A percentile compares a stretch with the other conserved stretches of the same genome.
These are phyloP conservation scores for Blastocystis sp. DNA, from an alignment of 352 stramenopile genomes.

Conservation along the genomic window DNA sequence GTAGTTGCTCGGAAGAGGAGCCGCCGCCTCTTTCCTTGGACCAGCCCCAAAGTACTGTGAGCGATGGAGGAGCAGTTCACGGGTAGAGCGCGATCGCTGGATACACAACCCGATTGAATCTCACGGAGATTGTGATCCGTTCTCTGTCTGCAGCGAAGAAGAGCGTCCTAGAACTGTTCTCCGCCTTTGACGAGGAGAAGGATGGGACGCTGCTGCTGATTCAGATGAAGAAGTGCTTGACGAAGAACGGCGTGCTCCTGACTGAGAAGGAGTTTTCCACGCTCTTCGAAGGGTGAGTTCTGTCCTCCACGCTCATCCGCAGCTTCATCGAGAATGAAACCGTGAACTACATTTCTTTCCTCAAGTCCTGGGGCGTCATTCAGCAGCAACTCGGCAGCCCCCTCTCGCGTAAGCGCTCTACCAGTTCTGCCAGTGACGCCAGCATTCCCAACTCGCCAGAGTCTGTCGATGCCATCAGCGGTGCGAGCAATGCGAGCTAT, in stretches of 20 bases:
- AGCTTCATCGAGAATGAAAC: slow-evolving; percentile 8
- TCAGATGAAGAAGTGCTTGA: slow-evolving; percentile 5
- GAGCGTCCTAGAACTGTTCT: slow-evolving; percentile 29
- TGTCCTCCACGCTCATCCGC: background rate
- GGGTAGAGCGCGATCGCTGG: background rate
- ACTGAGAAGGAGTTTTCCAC: slow-evolving; percentile 23
- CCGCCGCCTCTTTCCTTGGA: no score
- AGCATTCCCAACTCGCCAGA: no score
- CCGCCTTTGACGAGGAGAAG: slow-evolving; percentile 47
- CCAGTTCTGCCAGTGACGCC: background rate
- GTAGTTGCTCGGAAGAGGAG: no score
- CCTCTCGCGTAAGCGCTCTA: slow-evolving; percentile 11
- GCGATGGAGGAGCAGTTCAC: background rate
- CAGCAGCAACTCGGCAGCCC: background rate
- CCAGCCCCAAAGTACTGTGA: background rate
- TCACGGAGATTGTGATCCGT: slow-evolving; percentile 5
- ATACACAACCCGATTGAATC: background rate
- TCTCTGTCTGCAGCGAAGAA: background rate
- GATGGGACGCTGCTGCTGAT: background rate
- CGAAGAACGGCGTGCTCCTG: background rate
- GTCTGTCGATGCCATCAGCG: no score
- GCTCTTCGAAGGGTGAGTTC: slow-evolving; percentile 18
- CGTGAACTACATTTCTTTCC: slow-evolving; percentile 50
- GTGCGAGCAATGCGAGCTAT: background rate
- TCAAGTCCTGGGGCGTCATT: slow-evolving; percentile 38